These are phyloP conservation scores for Aschersonia sp. DNA, from an alignment of 2,329 filamentous ascomycete genomes.

Conservation along the genomic window DNA sequence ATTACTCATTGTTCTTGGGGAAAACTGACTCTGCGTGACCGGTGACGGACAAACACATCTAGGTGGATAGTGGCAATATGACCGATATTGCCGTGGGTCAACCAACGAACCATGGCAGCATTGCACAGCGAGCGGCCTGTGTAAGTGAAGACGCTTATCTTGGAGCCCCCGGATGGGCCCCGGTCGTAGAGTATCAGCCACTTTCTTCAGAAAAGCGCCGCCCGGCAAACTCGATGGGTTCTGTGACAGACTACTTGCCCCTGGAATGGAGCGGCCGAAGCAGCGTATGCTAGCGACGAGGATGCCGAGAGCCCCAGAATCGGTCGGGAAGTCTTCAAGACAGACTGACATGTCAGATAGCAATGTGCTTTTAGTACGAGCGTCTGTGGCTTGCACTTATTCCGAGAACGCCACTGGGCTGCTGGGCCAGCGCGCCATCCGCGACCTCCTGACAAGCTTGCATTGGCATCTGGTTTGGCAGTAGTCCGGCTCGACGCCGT, in stretches of 20 bases:
- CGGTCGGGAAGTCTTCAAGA: not conserved
- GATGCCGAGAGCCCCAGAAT: too few relatives aligned
- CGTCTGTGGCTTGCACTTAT: not conserved
- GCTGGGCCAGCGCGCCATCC: too few relatives aligned
- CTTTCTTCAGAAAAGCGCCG: not conserved
- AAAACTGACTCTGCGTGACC: too few relatives aligned
- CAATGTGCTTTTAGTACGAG: not conserved
- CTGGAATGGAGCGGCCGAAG: not conserved
- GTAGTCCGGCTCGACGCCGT: constrained; percentile 4
- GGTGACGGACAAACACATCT: too few relatives aligned
- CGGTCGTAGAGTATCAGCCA: not conserved
- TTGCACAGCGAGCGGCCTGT: not conserved
- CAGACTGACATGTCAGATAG: not conserved
- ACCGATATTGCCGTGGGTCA: not conserved
- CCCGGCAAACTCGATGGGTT: not conserved
- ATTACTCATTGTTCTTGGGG: too few relatives aligned
- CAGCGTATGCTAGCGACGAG: not conserved
- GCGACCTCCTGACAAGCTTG: constrained; percentile 1
- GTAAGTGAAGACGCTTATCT: not conserved
- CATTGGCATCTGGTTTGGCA: constrained; percentile 3
- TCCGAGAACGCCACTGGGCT: not conserved
- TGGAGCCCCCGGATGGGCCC: not conserved
- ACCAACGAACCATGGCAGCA: not conserved
- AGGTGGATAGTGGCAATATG: not conserved
- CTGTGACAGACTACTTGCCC: not conserved